phyloP scores from a whole-genome alignment of 2,329 filamentous ascomycete species.

The Penicillium sp. region DNA sequence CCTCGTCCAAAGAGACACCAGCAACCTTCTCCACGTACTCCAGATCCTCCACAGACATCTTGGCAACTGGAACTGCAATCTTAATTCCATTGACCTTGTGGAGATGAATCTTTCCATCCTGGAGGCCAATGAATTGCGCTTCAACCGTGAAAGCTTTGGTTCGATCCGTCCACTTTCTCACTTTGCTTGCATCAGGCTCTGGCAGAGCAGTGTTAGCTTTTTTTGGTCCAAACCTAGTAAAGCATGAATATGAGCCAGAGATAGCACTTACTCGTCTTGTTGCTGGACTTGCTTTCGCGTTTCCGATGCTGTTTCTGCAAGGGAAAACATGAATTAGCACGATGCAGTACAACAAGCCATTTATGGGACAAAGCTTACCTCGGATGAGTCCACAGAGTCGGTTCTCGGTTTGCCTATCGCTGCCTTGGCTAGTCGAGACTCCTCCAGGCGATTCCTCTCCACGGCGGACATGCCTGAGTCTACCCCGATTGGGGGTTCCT shows the following conservation, averaged over 20 bases:
- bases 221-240: not conserved
- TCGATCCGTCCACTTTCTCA: slow-evolving; percentile 92
- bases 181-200: slow-evolving; percentile 83
- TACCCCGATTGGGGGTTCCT: slow-evolving; percentile 57
- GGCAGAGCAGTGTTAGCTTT: slow-evolving; percentile 9
- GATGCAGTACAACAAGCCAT: slow-evolving; percentile 48
- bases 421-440: slow-evolving; percentile 81
- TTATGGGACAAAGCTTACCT: slow-evolving; percentile 73
- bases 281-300: slow-evolving; percentile 64
- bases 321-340: slow-evolving; percentile 63
- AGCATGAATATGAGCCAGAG: too few species aligned
- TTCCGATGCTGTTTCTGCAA: slow-evolving; percentile 77
- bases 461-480: slow-evolving; percentile 69
- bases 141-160: slow-evolving; percentile 97
- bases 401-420: slow-evolving; percentile 69
- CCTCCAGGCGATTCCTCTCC: slow-evolving; percentile 77
- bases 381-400: slow-evolving; percentile 58
- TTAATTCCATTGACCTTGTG: slow-evolving; percentile 99
- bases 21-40: slow-evolving; percentile 90
- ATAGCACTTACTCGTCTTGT: slow-evolving; percentile 73
- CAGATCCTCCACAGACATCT: slow-evolving; percentile 94
- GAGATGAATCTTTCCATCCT: slow-evolving; percentile 94
- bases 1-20: slow-evolving; percentile 86
- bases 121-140: slow-evolving; percentile 90
- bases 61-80: slow-evolving; percentile 91